These are phyloP conservation scores for Pisolithus marmoratus DNA, from an alignment of 768 basidiomycete genomes.

Conservation along the genomic window DNA sequence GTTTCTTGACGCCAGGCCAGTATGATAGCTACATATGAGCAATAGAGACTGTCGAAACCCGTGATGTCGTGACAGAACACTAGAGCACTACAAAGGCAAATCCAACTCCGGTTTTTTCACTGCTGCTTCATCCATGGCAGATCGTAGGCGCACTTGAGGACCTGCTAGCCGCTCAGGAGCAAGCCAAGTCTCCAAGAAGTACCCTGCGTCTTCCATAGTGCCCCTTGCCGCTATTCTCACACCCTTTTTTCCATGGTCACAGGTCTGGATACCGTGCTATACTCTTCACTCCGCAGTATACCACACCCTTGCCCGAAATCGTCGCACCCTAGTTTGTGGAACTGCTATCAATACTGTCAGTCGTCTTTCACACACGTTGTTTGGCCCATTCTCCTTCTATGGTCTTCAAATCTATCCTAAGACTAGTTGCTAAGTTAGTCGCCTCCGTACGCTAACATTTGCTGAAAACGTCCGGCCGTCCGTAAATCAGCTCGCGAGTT, in stretches of 20 bases:
- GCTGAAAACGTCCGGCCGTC: too few species aligned
- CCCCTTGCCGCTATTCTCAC: too few species aligned
- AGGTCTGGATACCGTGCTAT: slow-evolving; percentile 61
- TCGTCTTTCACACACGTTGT: slow-evolving; percentile 84
- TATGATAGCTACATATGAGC: slow-evolving; percentile 86
- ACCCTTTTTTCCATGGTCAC: too few species aligned
- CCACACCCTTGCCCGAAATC: slow-evolving; percentile 65
- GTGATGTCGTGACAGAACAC: slow-evolving; percentile 95
- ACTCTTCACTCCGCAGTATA: slow-evolving; percentile 65
- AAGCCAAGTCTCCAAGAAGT: too few species aligned
- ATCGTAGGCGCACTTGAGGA: too few species aligned
- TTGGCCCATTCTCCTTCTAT: slow-evolving; percentile 89
- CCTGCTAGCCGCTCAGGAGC: too few species aligned
- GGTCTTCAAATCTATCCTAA: slow-evolving; percentile 85
- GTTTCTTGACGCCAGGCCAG: slow-evolving; percentile 96
- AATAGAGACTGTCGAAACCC: slow-evolving; percentile 81
- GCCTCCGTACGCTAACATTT: too few species aligned
- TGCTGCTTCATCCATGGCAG: too few species aligned
- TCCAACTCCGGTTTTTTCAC: too few species aligned
- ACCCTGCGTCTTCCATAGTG: too few species aligned
- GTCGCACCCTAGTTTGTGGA: slow-evolving; percentile 80
- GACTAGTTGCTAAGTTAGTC: slow-evolving; percentile 85
- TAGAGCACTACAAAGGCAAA: too few species aligned
- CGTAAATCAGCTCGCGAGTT: too few species aligned
- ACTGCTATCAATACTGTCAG: slow-evolving; percentile 55